Evolutionary conservation across 2,329 filamentous ascomycete genomes (phyloP).

Genomic region (Ilyonectria robusta): DNA sequence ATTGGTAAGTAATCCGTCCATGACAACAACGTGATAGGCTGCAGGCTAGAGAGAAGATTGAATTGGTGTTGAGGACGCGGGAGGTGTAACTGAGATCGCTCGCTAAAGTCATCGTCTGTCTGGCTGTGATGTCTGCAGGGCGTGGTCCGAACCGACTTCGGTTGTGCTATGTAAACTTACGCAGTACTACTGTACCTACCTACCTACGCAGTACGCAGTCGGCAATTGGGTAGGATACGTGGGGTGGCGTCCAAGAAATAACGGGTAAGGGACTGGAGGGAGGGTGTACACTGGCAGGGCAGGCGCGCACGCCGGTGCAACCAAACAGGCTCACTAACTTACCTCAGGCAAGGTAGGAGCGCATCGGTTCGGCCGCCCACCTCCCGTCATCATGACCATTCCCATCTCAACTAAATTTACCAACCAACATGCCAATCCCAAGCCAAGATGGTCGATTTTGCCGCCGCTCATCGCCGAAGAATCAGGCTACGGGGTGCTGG

Average conservation of each 20-base stretch:
- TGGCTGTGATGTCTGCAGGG: not conserved
- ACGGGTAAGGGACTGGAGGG: not conserved
- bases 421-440: constrained; percentile 2
- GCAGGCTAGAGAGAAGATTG: not conserved
- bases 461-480: constrained; percentile 22
- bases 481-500: constrained; percentile 19
- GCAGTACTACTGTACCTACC: too few relatives aligned
- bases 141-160: not conserved
- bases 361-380: constrained; percentile 29
- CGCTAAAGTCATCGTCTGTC: not conserved
- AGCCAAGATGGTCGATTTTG: constrained; percentile 12
- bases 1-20: not conserved
- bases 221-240: constrained; percentile 7
- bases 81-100: constrained; percentile 4
- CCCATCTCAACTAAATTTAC: not conserved
- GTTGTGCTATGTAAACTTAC: not conserved
- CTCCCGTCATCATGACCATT: constrained; percentile 17
- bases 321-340: constrained; percentile 2
- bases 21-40: not conserved
- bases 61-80: constrained; percentile 1
- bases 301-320: too few relatives aligned
- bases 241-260: not conserved
- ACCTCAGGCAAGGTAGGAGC: constrained; percentile 13
- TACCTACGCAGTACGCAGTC: not conserved
- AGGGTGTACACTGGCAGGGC: not conserved